phyloP scores from a whole-genome alignment of 768 basidiomycete genomes.

The Lyophyllum shimeji region DNA sequence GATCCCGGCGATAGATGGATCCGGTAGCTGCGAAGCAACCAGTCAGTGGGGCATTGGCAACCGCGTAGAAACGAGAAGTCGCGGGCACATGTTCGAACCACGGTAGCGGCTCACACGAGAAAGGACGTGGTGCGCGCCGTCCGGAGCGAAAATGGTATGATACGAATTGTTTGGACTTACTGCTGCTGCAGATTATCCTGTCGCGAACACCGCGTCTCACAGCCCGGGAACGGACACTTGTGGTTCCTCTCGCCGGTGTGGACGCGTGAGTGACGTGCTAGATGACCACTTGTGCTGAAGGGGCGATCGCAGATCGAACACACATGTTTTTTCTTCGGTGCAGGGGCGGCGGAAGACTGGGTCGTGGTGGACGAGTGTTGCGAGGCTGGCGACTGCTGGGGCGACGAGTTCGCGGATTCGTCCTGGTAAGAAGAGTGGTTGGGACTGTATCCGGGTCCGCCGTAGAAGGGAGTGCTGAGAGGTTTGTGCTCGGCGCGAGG shows the following conservation, averaged over 20 bases:
- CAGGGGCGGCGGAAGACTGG: constrained; percentile 16
- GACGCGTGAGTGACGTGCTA: constrained; percentile 84
- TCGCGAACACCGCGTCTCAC: constrained; percentile 85
- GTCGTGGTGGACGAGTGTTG: constrained; percentile 20
- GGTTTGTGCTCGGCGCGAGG: constrained; percentile 37
- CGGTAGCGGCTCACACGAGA: not conserved
- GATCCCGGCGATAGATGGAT: constrained; percentile 83
- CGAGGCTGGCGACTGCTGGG: constrained; percentile 27
- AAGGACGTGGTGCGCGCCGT: not conserved
- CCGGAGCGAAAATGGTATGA: too few relatives aligned
- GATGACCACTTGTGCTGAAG: constrained; percentile 88
- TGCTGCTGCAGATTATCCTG: constrained; percentile 83
- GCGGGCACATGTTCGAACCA: not conserved
- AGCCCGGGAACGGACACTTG: constrained; percentile 93
- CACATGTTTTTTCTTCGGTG: constrained; percentile 53
- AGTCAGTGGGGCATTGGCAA: not conserved
- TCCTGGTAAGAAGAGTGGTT: constrained; percentile 20
- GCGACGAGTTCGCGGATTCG: constrained; percentile 23
- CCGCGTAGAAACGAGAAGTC: not conserved
- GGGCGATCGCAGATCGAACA: constrained; percentile 73
- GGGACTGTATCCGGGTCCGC: constrained; percentile 17
- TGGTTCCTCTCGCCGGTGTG: constrained; percentile 93
- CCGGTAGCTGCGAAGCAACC: constrained; percentile 53
- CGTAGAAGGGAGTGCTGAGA: constrained; percentile 26
- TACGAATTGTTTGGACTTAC: too few relatives aligned